A percentile compares a stretch with the other conserved stretches of the same genome.
Conservation (phyloP, 1,284 basidiomycete species). For the Ceratobasidium sp. region DNA sequence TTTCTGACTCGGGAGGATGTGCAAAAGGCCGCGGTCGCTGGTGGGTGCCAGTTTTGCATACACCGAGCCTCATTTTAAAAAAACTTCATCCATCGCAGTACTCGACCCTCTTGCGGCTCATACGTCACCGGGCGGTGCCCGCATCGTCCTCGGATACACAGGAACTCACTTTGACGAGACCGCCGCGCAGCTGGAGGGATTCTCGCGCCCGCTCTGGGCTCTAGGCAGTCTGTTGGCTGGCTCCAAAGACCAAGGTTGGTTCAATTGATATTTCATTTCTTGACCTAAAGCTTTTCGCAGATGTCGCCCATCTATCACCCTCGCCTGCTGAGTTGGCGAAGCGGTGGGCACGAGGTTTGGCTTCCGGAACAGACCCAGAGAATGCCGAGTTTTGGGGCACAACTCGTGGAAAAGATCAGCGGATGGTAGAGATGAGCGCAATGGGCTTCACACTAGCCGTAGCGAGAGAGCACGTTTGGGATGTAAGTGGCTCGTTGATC, state of each 20-base stretch:
- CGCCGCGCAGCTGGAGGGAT: constrained; percentile 78
- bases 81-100: constrained; percentile 49
- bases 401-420: constrained; percentile 76
- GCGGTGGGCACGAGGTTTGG: constrained; percentile 71
- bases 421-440: constrained; percentile 84
- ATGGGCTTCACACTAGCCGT: constrained; percentile 75
- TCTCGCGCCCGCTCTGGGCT: constrained; percentile 79
- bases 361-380: constrained; percentile 68
- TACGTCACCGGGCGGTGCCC: constrained; percentile 74
- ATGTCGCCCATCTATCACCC: constrained; percentile 8
- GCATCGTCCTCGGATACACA: constrained; percentile 73
- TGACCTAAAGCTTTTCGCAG: background rate
- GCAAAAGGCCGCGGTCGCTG: constrained; percentile 16
- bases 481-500: constrained; percentile 50
- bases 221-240: constrained; percentile 71
- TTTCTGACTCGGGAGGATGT: constrained; percentile 31
- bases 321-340: constrained; percentile 47
- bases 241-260: constrained; percentile 56
- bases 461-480: constrained; percentile 70
- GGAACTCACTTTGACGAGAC: constrained; percentile 78
- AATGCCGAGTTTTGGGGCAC: constrained; percentile 77
- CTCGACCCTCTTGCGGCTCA: constrained; percentile 72
- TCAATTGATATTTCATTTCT: constrained; percentile 48
- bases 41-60: background rate
- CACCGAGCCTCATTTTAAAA: background rate